A percentile compares a stretch with the other conserved stretches of the same genome.
Conservation (phyloP, 129 eudicot species). For the Flaveria robusta region DNA sequence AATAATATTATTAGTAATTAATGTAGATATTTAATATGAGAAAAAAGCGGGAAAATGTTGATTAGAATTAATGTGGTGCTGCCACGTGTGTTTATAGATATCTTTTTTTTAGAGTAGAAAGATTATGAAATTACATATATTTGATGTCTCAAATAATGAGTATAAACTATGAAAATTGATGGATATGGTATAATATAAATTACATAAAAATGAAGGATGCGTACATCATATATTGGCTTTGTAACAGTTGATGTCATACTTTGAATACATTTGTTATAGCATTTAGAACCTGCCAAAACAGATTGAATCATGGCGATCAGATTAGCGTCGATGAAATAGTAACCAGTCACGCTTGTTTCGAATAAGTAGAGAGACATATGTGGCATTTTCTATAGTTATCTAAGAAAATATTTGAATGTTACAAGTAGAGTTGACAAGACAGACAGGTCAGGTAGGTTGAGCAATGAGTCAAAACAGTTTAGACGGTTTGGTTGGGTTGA, state of each 20-base stretch:
- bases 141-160: not conserved
- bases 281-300: slow-evolving; percentile 25
- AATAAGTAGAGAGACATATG: not conserved
- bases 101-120: no score
- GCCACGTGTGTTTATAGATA: no score
- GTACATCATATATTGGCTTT: not conserved
- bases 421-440: not conserved
- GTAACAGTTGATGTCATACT: slow-evolving; percentile 21
- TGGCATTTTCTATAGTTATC: not conserved
- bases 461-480: not conserved
- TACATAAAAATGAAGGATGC: slow-evolving; percentile 7
- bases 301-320: not conserved
- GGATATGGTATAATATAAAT: not conserved
- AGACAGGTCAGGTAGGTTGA: not conserved
- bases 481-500: not conserved
- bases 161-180: slow-evolving; percentile 14
- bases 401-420: not conserved
- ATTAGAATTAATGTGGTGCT: no score
- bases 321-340: not conserved
- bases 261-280: slow-evolving; percentile 3
- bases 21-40: no score
- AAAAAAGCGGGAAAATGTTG: no score
- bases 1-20: no score
- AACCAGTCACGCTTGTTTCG: not conserved
- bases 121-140: not conserved